Evolutionary conservation across 163 green algal species (phyloP), one percentile per base, ranked within the genome.

Genomic region (Coccomyxa subellipsoidea): DNA sequence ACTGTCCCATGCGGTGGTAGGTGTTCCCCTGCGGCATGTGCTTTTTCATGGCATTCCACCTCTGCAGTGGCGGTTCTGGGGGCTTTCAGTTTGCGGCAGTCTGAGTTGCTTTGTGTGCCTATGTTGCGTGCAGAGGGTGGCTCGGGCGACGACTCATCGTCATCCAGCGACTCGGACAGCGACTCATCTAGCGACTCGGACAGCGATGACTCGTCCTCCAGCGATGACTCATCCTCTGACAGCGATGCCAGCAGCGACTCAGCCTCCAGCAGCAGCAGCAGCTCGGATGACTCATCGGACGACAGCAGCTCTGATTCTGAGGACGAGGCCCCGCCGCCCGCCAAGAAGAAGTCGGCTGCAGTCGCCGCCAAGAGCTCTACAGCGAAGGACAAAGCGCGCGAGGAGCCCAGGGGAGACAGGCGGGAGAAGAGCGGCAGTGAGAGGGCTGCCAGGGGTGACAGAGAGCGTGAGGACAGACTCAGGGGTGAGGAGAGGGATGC

Each of bases 211-310:
- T 82, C 69, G 54, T 81, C 38, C 78, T 79, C 78, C 36, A 69
- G 9, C 25, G 47, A 59, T 71, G 81, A 81, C 39, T 69, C 35
- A 37, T 84, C 79, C n/a, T 78, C 75, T 0, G 77, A 69, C 25
- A 70, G 81, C 69, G 87, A 59, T 66, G 81, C 70, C 71, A 80
- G 76, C 77, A 77, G 80, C 39, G 29, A 71, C 76, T 85, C 79
- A 47, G 81, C 82, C 39, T 37, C 37, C 53, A 79, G 80, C 69
- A 84, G 84, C 79, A 85, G 81, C 73, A 82, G 82, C 75, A 92
- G 86, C 76, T 80, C 80, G 7, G 73, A 79, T 59, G 31, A n/a
- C 15, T 47, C 38, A 35, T 66, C 35, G 31, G 54, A 38, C 76
- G 32, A 73, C 8, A 23, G 32, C 66, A 59, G 39, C 31, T 81